These are phyloP conservation scores for Scortechinia acanthostroma DNA, from an alignment of 2,329 filamentous ascomycete species.

Conservation along the genomic window DNA sequence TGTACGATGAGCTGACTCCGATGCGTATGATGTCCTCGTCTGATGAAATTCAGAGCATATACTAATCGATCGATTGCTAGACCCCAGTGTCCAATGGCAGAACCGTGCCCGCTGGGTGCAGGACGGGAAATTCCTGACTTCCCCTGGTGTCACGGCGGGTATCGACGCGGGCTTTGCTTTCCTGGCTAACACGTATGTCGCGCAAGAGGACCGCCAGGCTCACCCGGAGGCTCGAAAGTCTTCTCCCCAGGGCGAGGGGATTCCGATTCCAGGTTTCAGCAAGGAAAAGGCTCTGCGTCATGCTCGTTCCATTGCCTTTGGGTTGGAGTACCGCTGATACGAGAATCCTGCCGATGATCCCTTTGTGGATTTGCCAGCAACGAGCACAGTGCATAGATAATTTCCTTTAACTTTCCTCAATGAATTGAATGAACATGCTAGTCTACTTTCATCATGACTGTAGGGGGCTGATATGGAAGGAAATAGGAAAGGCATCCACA, in stretches of 20 bases:
- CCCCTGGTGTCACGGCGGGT: slow-evolving; percentile 4
- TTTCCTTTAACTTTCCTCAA: no score
- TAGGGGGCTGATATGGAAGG: no score
- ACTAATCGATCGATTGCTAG: slow-evolving; percentile 1
- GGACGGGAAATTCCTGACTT: slow-evolving; percentile 4
- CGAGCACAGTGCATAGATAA: no score
- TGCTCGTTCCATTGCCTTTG: slow-evolving; percentile 1
- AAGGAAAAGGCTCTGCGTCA: background rate
- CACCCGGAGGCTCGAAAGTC: no score
- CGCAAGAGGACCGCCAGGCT: background rate
- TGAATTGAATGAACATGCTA: no score
- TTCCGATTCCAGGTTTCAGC: background rate
- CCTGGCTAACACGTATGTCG: slow-evolving; percentile 3
- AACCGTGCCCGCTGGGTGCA: slow-evolving; percentile 5
- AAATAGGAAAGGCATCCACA: no score
- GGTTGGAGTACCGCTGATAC: slow-evolving; percentile 4
- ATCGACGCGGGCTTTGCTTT: slow-evolving; percentile 4
- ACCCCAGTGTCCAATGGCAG: slow-evolving; percentile 3
- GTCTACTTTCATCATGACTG: no score
- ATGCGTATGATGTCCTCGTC: background rate
- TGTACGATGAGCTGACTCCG: background rate
- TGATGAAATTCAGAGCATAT: background rate
- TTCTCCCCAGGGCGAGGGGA: no score
- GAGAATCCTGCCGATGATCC: slow-evolving; percentile 4
- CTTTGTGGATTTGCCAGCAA: no score